Conservation (phyloP, 345 rosid species). For the Salix dunnii region DNA sequence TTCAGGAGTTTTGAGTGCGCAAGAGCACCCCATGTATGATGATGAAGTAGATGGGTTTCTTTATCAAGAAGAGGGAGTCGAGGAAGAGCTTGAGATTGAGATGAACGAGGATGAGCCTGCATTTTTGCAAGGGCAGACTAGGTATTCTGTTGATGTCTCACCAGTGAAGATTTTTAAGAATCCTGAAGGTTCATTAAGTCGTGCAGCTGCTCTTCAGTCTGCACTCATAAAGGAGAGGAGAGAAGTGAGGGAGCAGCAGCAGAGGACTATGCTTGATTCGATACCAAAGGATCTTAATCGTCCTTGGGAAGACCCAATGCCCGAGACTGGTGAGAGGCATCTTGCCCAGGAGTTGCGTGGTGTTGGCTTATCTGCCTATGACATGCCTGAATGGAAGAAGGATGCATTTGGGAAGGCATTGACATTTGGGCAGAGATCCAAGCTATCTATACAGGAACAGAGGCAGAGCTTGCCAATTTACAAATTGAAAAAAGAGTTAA, state of each 20-base stretch:
- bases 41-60: conserved; percentile 77
- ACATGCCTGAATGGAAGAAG: conserved; percentile 95
- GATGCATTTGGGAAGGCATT: conserved; percentile 77
- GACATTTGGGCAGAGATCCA: conserved; percentile 76
- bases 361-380: conserved; percentile 82
- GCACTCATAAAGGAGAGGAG: conserved; percentile 82
- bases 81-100: conserved; percentile 93
- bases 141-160: conserved; percentile 70
- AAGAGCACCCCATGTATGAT: conserved; percentile 75
- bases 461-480: conserved; percentile 88
- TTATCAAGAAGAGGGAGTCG: conserved; percentile 80
- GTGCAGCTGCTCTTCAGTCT: conserved; percentile 91
- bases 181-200: conserved; percentile 89
- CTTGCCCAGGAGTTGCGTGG: conserved; percentile 93
- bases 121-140: conserved; percentile 73
- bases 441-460: conserved; percentile 87
- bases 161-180: conserved; percentile 91
- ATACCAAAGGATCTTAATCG: conserved; percentile 97
- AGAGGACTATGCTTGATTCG: conserved; percentile 84
- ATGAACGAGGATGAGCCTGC: conserved; percentile 86
- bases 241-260: conserved; percentile 81
- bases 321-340: conserved; percentile 85
- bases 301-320: conserved; percentile 97
- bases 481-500: conserved; percentile 75
- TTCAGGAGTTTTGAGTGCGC: conserved; percentile 61